Evolutionary conservation across 1,139 yeast species (phyloP).

Genomic region (Protomyces arabidopsidicola): DNA sequence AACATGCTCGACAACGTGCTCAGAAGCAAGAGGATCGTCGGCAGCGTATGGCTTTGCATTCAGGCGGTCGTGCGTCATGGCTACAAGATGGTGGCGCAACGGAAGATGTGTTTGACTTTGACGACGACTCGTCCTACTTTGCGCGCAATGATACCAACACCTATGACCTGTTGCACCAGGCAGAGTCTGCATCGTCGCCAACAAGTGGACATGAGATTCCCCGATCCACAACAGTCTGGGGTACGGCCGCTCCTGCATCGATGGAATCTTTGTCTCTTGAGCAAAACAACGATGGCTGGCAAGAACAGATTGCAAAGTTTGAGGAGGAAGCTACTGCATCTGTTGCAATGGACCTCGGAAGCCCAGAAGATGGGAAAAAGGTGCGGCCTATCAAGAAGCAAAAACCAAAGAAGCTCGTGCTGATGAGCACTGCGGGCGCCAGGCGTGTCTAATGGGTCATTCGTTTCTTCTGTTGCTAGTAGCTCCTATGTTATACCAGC

Average conservation of each 20-base stretch:
- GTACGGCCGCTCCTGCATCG: constrained; percentile 30
- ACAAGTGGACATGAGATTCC: neutral
- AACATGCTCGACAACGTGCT: constrained; percentile 26
- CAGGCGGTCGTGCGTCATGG: neutral
- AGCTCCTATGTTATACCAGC: neutral
- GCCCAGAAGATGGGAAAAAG: constrained; percentile 3
- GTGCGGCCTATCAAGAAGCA: constrained; percentile 25
- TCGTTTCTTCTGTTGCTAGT: neutral
- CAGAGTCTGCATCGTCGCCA: constrained; percentile 1
- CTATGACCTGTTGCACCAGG: constrained; percentile 14
- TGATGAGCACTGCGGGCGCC: constrained; percentile 33
- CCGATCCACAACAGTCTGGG: constrained; percentile 14
- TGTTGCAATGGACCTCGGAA: neutral
- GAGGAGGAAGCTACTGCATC: constrained; percentile 25
- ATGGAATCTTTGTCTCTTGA: neutral
- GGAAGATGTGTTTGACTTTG: neutral
- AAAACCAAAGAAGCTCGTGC: constrained; percentile 33
- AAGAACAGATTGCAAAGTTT: constrained; percentile 29
- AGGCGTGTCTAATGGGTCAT: neutral
- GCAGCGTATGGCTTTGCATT: constrained; percentile 2
- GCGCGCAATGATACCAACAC: constrained; percentile 20
- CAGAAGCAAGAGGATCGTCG: constrained; percentile 14
- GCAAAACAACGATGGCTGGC: constrained; percentile 31
- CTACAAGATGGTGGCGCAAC: neutral
- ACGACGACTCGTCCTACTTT: constrained; percentile 21